Evolutionary conservation across 345 rosid species (phyloP), one percentile per base, ranked within the genome.

Genomic region (thale cress (Arabidopsis thaliana)): DNA sequence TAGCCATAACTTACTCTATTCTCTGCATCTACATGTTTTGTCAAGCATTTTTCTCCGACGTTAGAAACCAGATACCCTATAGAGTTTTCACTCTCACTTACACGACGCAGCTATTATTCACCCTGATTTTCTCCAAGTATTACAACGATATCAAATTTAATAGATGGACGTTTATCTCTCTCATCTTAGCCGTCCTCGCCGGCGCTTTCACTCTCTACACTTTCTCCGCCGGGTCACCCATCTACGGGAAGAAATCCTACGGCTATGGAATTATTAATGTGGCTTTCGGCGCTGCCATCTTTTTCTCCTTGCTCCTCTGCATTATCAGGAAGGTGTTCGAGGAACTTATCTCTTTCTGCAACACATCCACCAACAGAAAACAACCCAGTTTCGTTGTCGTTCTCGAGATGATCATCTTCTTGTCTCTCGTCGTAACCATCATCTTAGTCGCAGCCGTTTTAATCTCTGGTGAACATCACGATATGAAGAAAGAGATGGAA

Each of bases 161-260:
- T 12, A 12, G 9, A 23, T 68, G 72, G 72, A 68, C 8, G 60
- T 24, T 68, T n/a, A 8, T 68, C 28, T 68, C 72, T 55, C 36
- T 53, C 38, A 4, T 7, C 40, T 67, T 85, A 11, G 23, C 62
- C 38, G 45, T 82, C 2, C 73, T 81, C 2, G 48, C 82, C 2
- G 79, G 81, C 1, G 8, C 77, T 30, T 82, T 83, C 7, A 73
- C 87, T 1, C 79, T 76, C 8, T 66, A 40, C 32, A 73, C 87
- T 3, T 82, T 76, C 8, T 66, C 55, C 32, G 45, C 53, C 5
- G 59, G 20, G 20, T 49, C 52, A 48, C 44, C 58, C 4, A 42
- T 23, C 37, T 13, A 37, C 28, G 23, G 33, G 24, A 34, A 49
- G 70, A 65, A 48, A 13, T 28, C 8, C 22, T 7, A 28, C 20